Conservation (phyloP, 495 filamentous ascomycete species). For the Terfezia claveryi region DNA sequence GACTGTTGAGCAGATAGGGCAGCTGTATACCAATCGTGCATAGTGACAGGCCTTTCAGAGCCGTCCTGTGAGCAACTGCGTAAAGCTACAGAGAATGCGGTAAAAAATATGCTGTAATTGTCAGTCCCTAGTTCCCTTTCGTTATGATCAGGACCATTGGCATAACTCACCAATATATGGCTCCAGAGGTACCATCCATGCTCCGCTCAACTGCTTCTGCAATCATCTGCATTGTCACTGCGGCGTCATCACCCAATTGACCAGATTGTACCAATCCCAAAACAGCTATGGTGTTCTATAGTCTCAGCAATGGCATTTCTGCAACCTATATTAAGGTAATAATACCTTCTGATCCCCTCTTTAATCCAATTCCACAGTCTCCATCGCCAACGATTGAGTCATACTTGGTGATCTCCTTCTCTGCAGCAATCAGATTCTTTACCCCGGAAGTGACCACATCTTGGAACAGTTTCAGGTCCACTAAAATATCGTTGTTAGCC, state of each 20-base stretch:
- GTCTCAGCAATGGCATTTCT: too few relatives aligned
- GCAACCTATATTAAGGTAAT: neutral
- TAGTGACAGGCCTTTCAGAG: conserved; percentile 25
- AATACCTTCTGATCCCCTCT: conserved; percentile 63
- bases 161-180: conserved; percentile 44
- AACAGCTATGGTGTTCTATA: conserved; percentile 29
- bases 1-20: conserved; percentile 45
- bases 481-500: conserved; percentile 18
- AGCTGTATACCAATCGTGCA: conserved; percentile 51
- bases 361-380: conserved; percentile 79
- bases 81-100: conserved; percentile 59
- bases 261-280: conserved; percentile 37
- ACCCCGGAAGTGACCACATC: conserved; percentile 44
- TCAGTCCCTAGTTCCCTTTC: conserved; percentile 1
- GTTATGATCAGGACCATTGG: neutral
- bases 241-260: conserved; percentile 41
- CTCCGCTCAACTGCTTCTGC: conserved; percentile 62
- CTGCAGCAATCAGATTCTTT: conserved; percentile 46
- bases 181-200: conserved; percentile 94
- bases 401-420: conserved; percentile 66
- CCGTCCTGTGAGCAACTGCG: conserved; percentile 30
- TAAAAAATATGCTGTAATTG: conserved; percentile 54
- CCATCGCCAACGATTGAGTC: conserved; percentile 91
- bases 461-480: conserved; percentile 37
- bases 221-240: conserved; percentile 50